Percentiles rank a stretch among this genome's conserved stretches.
Conservation (phyloP, 257 asterid genomes). For the Ophiorrhiza pumila region DNA sequence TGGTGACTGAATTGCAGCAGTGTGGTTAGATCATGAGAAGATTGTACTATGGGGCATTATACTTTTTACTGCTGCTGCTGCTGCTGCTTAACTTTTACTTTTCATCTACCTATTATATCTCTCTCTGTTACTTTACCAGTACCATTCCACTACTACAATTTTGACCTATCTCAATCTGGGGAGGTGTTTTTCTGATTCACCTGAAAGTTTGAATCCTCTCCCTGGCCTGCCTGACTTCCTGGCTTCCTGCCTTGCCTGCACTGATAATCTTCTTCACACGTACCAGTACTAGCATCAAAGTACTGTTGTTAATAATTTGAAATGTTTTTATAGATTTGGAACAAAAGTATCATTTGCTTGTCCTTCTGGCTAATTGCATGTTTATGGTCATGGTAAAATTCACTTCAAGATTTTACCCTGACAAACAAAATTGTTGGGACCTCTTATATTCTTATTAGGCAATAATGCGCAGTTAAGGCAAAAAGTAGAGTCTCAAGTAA, state of each 20-base stretch:
- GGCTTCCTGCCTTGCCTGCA: no score
- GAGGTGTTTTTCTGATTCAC: conserved; percentile 9
- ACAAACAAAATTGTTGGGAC: not conserved
- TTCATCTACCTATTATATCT: no score
- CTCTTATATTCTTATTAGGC: no score
- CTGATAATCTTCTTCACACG: no score
- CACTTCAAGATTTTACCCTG: not conserved
- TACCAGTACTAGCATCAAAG: no score
- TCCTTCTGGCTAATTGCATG: not conserved
- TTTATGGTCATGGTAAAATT: not conserved
- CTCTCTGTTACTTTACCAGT: conserved; percentile 16
- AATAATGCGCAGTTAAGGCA: no score
- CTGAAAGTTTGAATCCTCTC: conserved; percentile 21
- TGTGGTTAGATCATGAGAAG: conserved; percentile 24
- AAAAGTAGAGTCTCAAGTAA: no score
- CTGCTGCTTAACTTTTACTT: conserved; percentile 4
- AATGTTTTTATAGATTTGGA: not conserved
- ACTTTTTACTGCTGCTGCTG: conserved; percentile 22
- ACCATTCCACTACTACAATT: not conserved
- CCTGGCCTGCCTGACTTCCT: no score
- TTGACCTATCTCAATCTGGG: conserved; percentile 22
- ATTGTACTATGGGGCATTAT: conserved; percentile 14
- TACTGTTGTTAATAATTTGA: no score
- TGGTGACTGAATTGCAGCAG: conserved; percentile 16
- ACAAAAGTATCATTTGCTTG: not conserved